phyloP scores from a whole-genome alignment of 2,329 filamentous ascomycete species.

The Shiraia bambusicola region DNA sequence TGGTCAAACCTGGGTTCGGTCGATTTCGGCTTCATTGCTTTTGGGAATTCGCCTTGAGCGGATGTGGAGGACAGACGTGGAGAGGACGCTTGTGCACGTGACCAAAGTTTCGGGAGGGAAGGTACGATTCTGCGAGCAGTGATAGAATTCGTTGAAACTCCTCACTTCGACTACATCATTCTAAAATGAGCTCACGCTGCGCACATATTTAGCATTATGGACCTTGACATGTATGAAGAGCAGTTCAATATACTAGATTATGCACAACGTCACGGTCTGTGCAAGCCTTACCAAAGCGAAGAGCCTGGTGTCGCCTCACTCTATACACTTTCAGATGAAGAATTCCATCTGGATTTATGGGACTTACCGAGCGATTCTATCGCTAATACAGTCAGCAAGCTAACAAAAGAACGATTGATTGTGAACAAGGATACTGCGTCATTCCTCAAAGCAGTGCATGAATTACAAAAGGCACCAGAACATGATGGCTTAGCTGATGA shows the following conservation, averaged over 20 bases:
- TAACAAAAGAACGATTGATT: constrained; percentile 30
- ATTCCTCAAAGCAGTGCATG: constrained; percentile 26
- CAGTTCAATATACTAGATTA: constrained; percentile 50
- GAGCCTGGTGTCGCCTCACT: constrained; percentile 22
- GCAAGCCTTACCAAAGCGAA: constrained; percentile 37
- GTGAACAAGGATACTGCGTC: constrained; percentile 33
- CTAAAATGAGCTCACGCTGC: background rate
- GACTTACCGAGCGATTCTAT: constrained; percentile 17
- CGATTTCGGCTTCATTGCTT: no score
- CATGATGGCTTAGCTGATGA: constrained; percentile 1
- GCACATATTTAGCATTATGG: constrained; percentile 10
- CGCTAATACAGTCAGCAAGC: constrained; percentile 12
- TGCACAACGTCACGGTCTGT: constrained; percentile 48
- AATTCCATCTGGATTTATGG: constrained; percentile 19
- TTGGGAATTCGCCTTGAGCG: no score
- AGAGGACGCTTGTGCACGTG: no score
- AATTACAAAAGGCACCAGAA: constrained; percentile 3
- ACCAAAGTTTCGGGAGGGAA: constrained; percentile 5
- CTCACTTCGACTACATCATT: background rate
- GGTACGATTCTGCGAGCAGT: background rate
- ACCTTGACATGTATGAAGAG: constrained; percentile 20
- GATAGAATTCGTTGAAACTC: no score
- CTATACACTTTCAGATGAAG: constrained; percentile 8
- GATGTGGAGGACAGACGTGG: no score
- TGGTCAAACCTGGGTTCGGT: no score